A percentile compares a stretch with the other conserved stretches of the same genome.
phyloP scores from a whole-genome alignment of 2,329 filamentous ascomycete genomes.

The Chaetomium strumarium region DNA sequence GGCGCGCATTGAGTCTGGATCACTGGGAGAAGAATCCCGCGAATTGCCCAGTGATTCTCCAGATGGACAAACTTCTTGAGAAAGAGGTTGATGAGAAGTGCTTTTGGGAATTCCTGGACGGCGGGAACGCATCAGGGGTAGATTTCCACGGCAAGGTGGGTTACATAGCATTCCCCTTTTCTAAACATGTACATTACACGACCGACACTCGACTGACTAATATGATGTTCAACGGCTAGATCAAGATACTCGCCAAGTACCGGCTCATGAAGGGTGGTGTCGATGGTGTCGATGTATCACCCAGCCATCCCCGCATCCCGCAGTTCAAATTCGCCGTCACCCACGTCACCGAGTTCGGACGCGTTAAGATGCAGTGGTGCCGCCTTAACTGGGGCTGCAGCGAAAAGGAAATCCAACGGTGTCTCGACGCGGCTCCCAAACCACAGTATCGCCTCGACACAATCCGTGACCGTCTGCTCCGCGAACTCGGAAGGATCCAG shows the following conservation, averaged over 20 bases:
- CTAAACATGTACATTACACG: background rate
- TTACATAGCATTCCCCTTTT: background rate
- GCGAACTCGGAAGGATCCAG: constrained; percentile 1
- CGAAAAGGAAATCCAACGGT: background rate
- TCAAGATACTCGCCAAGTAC: constrained; percentile 9
- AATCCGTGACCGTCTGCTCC: background rate
- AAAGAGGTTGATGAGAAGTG: constrained; percentile 16
- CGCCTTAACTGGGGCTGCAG: constrained; percentile 5
- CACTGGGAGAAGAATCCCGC: background rate
- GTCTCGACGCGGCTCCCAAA: background rate
- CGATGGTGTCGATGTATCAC: constrained; percentile 5
- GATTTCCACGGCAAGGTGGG: constrained; percentile 20
- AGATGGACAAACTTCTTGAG: constrained; percentile 14
- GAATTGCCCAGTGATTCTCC: background rate
- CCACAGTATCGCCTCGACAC: background rate
- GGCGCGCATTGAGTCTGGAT: background rate
- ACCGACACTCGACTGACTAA: background rate
- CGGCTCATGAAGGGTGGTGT: constrained; percentile 7
- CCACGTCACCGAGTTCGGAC: constrained; percentile 5
- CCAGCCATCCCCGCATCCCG: background rate
- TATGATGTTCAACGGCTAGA: background rate
- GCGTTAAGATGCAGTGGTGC: constrained; percentile 3
- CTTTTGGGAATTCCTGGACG: constrained; percentile 10
- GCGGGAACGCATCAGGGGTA: constrained; percentile 2
- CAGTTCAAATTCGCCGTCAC: constrained; percentile 7